Evolutionary conservation across 805 yeast genomes (phyloP).

Genomic region (Saccharomycopsis fodiens): DNA sequence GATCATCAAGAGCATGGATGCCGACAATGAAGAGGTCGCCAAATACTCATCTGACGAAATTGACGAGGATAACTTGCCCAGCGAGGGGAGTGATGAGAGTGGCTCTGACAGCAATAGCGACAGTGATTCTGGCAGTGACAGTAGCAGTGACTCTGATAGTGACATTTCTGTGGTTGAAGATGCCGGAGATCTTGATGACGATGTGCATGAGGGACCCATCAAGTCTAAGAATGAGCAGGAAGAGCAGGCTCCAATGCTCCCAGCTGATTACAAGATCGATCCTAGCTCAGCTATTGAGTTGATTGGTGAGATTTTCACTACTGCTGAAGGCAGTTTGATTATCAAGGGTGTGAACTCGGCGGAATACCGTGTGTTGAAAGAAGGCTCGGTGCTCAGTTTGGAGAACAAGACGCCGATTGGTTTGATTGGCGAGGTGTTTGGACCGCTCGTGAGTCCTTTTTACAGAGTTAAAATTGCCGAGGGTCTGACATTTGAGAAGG

Average conservation of each 20-base stretch:
- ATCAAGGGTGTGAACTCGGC: constrained; percentile 72
- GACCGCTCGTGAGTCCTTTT: constrained; percentile 73
- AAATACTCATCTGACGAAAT: constrained; percentile 8
- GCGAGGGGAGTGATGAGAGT: background rate
- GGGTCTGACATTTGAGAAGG: constrained; percentile 40
- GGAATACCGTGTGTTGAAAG: constrained; percentile 75
- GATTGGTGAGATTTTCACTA: constrained; percentile 60
- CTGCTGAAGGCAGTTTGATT: constrained; percentile 67
- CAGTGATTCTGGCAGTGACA: constrained; percentile 27
- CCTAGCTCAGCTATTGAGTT: constrained; percentile 59
- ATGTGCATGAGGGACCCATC: constrained; percentile 54
- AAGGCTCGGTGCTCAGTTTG: constrained; percentile 71
- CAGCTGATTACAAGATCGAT: constrained; percentile 54
- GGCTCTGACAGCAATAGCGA: constrained; percentile 16
- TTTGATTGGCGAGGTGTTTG: constrained; percentile 80
- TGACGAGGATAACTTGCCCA: background rate
- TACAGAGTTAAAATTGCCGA: constrained; percentile 68
- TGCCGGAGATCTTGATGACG: constrained; percentile 29
- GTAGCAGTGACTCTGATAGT: constrained; percentile 22
- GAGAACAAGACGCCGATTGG: constrained; percentile 68
- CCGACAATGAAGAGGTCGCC: background rate
- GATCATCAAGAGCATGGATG: constrained; percentile 1
- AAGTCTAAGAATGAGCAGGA: constrained; percentile 75
- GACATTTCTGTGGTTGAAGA: constrained; percentile 23
- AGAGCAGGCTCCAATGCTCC: constrained; percentile 60